Percentiles rank a stretch among this genome's conserved stretches.
phyloP scores from a whole-genome alignment of 177 flowering plant genomes.

The Vitis hybrid region DNA sequence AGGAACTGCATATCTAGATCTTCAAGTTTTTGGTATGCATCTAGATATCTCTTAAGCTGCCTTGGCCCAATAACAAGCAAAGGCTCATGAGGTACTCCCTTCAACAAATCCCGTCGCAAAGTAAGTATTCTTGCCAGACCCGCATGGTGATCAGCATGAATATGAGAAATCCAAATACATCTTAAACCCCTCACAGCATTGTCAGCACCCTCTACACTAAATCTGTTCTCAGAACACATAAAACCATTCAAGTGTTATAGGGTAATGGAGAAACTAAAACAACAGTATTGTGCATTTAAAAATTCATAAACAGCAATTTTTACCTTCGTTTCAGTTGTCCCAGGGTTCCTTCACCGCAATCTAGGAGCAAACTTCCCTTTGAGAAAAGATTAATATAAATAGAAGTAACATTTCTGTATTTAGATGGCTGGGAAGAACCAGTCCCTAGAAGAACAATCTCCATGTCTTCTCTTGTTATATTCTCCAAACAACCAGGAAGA shows the following conservation, averaged over 20 bases:
- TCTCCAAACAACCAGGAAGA: constrained; percentile 77
- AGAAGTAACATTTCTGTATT: constrained; percentile 90
- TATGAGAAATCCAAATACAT: constrained; percentile 95
- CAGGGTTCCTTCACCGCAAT: constrained; percentile 95
- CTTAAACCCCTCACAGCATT: constrained; percentile 63
- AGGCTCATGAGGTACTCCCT: constrained; percentile 72
- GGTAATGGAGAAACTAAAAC: background rate
- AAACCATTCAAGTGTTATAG: background rate
- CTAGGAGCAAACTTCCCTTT: constrained; percentile 82
- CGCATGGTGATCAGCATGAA: constrained; percentile 97
- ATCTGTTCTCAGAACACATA: constrained; percentile 44
- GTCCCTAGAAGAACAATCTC: constrained; percentile 96
- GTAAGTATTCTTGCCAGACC: constrained; percentile 94
- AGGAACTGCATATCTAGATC: constrained; percentile 89
- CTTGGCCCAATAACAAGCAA: constrained; percentile 84
- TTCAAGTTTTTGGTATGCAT: constrained; percentile 90
- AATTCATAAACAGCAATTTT: background rate
- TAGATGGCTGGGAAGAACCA: constrained; percentile 97
- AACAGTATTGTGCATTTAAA: background rate
- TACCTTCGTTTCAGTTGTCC: constrained; percentile 97
- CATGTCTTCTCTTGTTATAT: constrained; percentile 80
- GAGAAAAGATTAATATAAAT: constrained; percentile 83
- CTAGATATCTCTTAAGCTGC: constrained; percentile 72
- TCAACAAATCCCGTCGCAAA: constrained; percentile 60
- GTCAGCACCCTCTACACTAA: constrained; percentile 83